Evolutionary conservation across 2,329 filamentous ascomycete genomes (phyloP), one percentile per base, ranked within the genome.

Genomic region (Waltergamsia citrina): DNA sequence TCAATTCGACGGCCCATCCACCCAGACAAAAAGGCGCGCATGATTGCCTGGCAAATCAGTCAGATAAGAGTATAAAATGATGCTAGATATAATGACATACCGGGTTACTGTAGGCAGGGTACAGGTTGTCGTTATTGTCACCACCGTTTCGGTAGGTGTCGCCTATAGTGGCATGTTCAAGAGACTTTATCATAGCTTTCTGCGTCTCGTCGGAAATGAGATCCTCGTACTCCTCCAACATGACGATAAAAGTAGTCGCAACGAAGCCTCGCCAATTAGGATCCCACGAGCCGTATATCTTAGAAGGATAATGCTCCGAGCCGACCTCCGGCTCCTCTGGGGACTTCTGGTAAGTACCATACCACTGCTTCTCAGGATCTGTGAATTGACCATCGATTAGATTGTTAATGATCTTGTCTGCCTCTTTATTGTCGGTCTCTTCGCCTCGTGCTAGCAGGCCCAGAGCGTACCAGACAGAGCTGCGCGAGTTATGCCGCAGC

Each of bases 191-290:
- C 36, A 80, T 70, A 12, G 67, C 55, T 0, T 47, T 36, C 32
- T 60, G 51, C 0, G 59, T 57, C 4, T 44, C 32, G 33, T 49
- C 41, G 33, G 49, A 55, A 4, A 68, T 40, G 2, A 78, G 55
- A 37, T 67, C 48, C 0, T 59, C 48, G 34, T 72, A 79, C 41
- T 79, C 74, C 45, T 79, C 74, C 16, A 76, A 56, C 18, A 67
- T 67, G 25, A 78, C 54, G 18, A 79, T 65, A 11, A 79, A 61
- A 0, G 71, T 65, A 0, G 71, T 76, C 10, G 72, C 71, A 22
- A 79, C 61, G 37, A 80, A 79, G 1, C 74, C 74, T 32, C 75
- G 60, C 74, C 74, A 79, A 40, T 80, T 79, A 2, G 74, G 73
- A 42, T 79, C 75, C 69, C 71, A 79, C 0, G 66, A 65, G 36